Evolutionary conservation across 2,329 filamentous ascomycete species (phyloP).

Genomic region (Mollisiaceae sp.): DNA sequence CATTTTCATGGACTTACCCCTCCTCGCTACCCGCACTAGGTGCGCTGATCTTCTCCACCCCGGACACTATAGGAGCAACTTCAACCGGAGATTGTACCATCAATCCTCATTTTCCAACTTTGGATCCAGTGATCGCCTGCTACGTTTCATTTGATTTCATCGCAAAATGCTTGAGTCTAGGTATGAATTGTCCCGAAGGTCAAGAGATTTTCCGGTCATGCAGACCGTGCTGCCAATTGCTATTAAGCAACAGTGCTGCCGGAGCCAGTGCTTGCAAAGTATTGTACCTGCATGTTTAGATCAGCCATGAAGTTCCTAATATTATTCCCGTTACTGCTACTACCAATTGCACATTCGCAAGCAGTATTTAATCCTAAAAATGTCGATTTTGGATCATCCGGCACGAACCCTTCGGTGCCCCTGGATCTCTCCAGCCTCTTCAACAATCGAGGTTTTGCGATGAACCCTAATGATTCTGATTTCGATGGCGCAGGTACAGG

Average conservation of each 20-base stretch:
- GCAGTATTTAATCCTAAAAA: conserved; percentile 5
- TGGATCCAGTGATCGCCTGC: conserved; percentile 1
- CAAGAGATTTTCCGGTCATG: background rate
- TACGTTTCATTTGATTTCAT: conserved; percentile 3
- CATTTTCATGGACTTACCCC: background rate
- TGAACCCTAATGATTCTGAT: background rate
- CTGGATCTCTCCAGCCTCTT: conserved; percentile 1
- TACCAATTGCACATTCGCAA: background rate
- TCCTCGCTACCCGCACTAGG: background rate
- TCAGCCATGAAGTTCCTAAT: background rate
- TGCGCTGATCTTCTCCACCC: background rate
- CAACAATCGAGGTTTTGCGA: conserved; percentile 3
- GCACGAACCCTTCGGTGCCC: background rate
- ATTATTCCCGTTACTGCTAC: background rate
- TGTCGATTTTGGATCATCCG: background rate
- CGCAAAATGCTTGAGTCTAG: background rate
- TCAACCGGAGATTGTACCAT: background rate
- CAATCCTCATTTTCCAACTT: background rate
- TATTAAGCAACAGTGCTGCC: background rate
- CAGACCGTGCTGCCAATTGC: background rate
- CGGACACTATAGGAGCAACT: background rate
- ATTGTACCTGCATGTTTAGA: background rate
- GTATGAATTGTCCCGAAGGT: background rate
- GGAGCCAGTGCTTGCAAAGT: conserved; percentile 2
- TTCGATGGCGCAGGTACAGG: background rate